Percentiles rank a stretch among this genome's conserved stretches.
phyloP scores from a whole-genome alignment of 2,329 filamentous ascomycete genomes.

The Aspergillus sp. region DNA sequence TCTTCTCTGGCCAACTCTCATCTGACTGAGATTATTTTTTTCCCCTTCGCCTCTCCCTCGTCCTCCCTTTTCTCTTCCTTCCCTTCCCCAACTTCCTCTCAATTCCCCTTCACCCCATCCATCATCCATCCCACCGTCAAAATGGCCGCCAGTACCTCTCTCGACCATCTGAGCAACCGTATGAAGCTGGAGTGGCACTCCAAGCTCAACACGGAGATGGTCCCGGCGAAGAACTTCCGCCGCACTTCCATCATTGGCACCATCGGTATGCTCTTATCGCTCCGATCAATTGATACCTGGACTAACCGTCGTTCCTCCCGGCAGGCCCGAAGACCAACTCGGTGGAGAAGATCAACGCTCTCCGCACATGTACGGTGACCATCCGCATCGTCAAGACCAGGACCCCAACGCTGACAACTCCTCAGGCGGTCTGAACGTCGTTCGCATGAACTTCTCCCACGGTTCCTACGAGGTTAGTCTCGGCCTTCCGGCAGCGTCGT shows the following conservation, averaged over 20 bases:
- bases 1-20: conserved; percentile 14
- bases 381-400: conserved; percentile 2
- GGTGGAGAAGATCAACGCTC: conserved; percentile 91
- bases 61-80: conserved; percentile 14
- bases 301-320: conserved; percentile 10
- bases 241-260: conserved; percentile 98
- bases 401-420: conserved; percentile 15
- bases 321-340: conserved; percentile 95
- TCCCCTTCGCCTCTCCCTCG: conserved; percentile 12
- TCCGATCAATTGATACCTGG: neutral
- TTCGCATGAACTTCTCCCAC: conserved; percentile 99
- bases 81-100: conserved; percentile 1
- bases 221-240: conserved; percentile 84
- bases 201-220: conserved; percentile 84
- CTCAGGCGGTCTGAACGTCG: conserved; percentile 85
- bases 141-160: conserved; percentile 73
- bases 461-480: conserved; percentile 70
- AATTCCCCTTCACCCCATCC: conserved; percentile 5
- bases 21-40: conserved; percentile 15
- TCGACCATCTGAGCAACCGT: conserved; percentile 82
- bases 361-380: conserved; percentile 61
- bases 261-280: conserved; percentile 66
- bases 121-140: conserved; percentile 7
- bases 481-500: neutral
- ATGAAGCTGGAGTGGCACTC: conserved; percentile 69